Conservation (phyloP, 306 rosid genomes). For the Cercis canadensis region DNA sequence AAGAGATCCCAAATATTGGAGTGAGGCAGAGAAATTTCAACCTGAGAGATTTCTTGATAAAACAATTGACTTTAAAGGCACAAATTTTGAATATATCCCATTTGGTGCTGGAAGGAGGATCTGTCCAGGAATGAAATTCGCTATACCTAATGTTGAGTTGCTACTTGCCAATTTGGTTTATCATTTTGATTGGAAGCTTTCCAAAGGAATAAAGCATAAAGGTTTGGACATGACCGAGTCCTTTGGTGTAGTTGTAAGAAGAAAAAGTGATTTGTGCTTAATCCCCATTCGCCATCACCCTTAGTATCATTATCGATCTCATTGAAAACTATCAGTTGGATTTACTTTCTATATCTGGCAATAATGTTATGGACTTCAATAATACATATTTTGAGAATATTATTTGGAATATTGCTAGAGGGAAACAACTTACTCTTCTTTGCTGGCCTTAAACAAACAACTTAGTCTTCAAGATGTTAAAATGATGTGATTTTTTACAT, state of each 20-base stretch:
- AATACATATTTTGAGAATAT: too few species aligned
- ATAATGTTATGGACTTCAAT: too few species aligned
- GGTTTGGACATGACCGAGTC: constrained; percentile 23
- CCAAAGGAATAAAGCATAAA: not conserved
- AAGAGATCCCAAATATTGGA: constrained; percentile 26
- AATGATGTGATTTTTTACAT: too few species aligned
- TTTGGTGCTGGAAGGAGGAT: constrained; percentile 4
- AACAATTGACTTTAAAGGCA: constrained; percentile 22
- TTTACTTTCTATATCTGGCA: too few species aligned
- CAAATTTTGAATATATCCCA: not conserved
- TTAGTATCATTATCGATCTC: too few species aligned
- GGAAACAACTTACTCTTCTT: too few species aligned
- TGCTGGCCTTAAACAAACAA: too few species aligned
- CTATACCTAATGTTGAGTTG: not conserved
- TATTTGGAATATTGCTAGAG: too few species aligned
- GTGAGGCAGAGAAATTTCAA: not conserved
- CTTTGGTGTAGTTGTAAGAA: not conserved
- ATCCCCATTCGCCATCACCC: not conserved
- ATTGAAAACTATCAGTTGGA: too few species aligned
- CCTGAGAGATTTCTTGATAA: constrained; percentile 15
- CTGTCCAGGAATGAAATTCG: not conserved
- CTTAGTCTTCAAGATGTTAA: too few species aligned
- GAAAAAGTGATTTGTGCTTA: not conserved
- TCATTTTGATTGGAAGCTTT: constrained; percentile 23
- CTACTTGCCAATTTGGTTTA: constrained; percentile 14